phyloP scores from a whole-genome alignment of 139 green algal genomes.

The Coccomyxa sp. region DNA sequence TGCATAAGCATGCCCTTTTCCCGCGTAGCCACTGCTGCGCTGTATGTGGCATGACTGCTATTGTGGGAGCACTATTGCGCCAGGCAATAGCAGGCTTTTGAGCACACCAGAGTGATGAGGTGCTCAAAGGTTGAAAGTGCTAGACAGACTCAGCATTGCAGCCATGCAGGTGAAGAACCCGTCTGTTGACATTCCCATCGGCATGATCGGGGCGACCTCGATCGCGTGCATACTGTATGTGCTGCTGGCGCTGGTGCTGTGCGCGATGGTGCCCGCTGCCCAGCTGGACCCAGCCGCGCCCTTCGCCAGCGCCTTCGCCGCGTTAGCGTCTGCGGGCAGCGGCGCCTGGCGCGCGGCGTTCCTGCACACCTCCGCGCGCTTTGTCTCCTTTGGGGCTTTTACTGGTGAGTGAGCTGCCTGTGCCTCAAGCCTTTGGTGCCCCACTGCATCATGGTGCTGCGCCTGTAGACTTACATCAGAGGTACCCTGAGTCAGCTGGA shows the following conservation, averaged over 20 bases:
- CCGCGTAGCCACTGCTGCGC: too few relatives aligned
- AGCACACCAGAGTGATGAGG: too few relatives aligned
- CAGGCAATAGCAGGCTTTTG: too few relatives aligned
- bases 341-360: slow-evolving; percentile 3
- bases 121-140: too few relatives aligned
- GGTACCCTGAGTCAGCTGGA: too few relatives aligned
- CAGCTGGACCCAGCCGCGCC: slow-evolving; percentile 48
- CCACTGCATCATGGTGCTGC: too few relatives aligned
- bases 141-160: too few relatives aligned
- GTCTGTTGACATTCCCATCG: slow-evolving; percentile 49
- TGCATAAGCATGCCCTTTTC: background rate
- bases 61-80: too few relatives aligned
- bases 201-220: slow-evolving; percentile 50
- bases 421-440: too few relatives aligned
- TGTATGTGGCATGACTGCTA: too few relatives aligned
- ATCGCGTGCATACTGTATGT: slow-evolving; percentile 54
- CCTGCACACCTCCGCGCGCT: slow-evolving; percentile 5
- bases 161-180: slow-evolving; percentile 43
- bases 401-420: background rate
- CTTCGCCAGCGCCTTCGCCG: slow-evolving; percentile 48
- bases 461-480: too few relatives aligned
- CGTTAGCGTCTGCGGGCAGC: background rate
- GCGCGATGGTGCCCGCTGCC: slow-evolving; percentile 29
- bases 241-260: slow-evolving; percentile 24
- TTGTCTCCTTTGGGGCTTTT: slow-evolving; percentile 14